Percentiles rank a stretch among this genome's conserved stretches.
These are phyloP conservation scores for Carallia brachiata DNA, from an alignment of 345 rosid species.

Conservation along the genomic window DNA sequence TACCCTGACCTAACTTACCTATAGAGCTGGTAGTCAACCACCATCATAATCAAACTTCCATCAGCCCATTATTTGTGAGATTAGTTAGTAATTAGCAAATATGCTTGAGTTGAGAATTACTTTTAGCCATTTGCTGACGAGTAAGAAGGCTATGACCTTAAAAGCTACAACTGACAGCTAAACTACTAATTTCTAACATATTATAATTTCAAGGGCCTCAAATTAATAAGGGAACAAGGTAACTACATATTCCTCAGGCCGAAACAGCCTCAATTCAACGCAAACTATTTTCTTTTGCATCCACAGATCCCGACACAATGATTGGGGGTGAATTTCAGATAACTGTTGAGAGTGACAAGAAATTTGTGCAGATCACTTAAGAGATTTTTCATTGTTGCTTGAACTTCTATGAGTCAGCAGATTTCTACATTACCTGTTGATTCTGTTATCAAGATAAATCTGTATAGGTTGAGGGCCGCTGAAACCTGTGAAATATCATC, in stretches of 20 bases:
- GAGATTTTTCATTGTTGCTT: background rate
- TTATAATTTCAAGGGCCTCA: background rate
- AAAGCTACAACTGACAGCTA: background rate
- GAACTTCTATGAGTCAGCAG: background rate
- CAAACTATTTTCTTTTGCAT: no score
- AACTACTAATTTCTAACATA: background rate
- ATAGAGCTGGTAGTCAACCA: background rate
- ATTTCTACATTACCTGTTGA: conserved; percentile 49
- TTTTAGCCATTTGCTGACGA: background rate
- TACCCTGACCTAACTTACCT: background rate
- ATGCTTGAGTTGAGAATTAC: background rate
- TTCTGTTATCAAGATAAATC: conserved; percentile 59
- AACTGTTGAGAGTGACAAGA: background rate
- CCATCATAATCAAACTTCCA: background rate
- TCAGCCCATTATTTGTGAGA: background rate
- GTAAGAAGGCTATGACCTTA: background rate
- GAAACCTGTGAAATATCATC: conserved; percentile 50
- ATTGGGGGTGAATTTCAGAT: no score
- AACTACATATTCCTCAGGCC: background rate
- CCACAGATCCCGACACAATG: no score
- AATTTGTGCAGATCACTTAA: background rate
- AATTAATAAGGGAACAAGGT: background rate
- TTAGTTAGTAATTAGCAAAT: background rate
- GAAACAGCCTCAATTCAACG: background rate
- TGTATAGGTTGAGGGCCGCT: conserved; percentile 82